Conservation (phyloP, 1,284 basidiomycete genomes). For the Cutaneotrichosporon spelunceum region DNA sequence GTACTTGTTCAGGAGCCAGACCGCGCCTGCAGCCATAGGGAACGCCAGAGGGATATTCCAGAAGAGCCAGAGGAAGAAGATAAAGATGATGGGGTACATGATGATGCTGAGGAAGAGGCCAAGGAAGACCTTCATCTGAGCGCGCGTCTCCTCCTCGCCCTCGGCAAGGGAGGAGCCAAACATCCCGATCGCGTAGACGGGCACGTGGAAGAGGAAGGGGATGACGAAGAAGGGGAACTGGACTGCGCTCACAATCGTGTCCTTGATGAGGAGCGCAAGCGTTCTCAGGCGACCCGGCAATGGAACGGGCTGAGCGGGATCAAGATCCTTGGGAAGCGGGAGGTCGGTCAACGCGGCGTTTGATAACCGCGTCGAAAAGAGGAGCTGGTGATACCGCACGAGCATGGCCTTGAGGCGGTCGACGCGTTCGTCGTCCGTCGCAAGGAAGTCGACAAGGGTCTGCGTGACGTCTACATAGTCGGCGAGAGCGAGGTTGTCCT, state of each 20-base stretch:
- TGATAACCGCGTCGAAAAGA: constrained; percentile 73
- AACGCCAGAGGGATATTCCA: constrained; percentile 63
- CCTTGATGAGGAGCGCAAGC: constrained; percentile 69
- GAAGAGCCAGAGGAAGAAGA: constrained; percentile 74
- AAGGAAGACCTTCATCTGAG: constrained; percentile 85
- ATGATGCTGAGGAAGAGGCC: constrained; percentile 70
- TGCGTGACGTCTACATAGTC: constrained; percentile 82
- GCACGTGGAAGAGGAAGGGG: constrained; percentile 75
- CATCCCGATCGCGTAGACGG: constrained; percentile 74
- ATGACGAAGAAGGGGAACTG: constrained; percentile 82
- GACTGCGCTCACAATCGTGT: constrained; percentile 65
- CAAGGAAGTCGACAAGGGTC: constrained; percentile 81
- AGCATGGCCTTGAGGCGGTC: constrained; percentile 65
- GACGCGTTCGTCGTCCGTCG: constrained; percentile 60
- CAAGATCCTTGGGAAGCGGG: constrained; percentile 64
- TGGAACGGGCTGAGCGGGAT: constrained; percentile 67
- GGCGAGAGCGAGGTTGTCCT: constrained; percentile 67
- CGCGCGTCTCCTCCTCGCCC: constrained; percentile 80
- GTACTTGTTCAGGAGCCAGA: constrained; percentile 74
- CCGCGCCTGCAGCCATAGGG: constrained; percentile 53
- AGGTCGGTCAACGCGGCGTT: constrained; percentile 76
- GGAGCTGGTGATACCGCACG: constrained; percentile 79
- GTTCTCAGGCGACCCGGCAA: constrained; percentile 77
- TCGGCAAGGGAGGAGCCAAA: constrained; percentile 70
- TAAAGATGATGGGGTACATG: constrained; percentile 77